Conservation (phyloP, 192 early-diverging fungal species). For the Entomortierella parvispora region DNA sequence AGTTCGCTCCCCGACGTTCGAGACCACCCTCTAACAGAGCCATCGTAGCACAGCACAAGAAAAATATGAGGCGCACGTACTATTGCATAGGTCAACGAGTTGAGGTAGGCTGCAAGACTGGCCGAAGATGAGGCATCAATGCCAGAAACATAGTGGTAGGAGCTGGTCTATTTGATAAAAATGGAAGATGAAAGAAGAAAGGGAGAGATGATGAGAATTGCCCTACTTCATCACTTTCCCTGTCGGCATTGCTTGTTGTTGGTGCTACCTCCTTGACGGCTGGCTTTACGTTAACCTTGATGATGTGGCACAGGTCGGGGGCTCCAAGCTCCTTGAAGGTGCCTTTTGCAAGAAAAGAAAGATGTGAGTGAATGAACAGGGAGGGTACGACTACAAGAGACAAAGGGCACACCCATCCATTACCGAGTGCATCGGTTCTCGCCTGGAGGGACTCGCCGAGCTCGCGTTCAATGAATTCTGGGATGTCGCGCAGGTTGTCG, state of each 20-base stretch:
- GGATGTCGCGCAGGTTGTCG: constrained; percentile 85
- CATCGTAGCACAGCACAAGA: no score
- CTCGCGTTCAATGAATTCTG: constrained; percentile 97
- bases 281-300: constrained; percentile 89
- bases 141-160: constrained; percentile 82
- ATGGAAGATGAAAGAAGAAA: not conserved
- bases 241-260: no score
- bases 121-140: constrained; percentile 94
- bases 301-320: constrained; percentile 96
- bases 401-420: not conserved
- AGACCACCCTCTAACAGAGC: no score
- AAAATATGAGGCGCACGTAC: no score
- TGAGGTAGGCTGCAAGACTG: constrained; percentile 96
- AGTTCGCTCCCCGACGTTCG: no score
- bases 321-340: constrained; percentile 94
- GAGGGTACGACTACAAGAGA: not conserved
- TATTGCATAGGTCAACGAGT: constrained; percentile 92
- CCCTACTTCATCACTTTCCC: no score
- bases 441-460: constrained; percentile 88
- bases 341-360: constrained; percentile 39
- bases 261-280: constrained; percentile 78
- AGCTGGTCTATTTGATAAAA: constrained; percentile 73
- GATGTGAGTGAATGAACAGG: not conserved
- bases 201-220: not conserved
- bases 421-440: constrained; percentile 93